phyloP scores from a whole-genome alignment of 352 stramenopile species.

The Phytophthora sp. region DNA sequence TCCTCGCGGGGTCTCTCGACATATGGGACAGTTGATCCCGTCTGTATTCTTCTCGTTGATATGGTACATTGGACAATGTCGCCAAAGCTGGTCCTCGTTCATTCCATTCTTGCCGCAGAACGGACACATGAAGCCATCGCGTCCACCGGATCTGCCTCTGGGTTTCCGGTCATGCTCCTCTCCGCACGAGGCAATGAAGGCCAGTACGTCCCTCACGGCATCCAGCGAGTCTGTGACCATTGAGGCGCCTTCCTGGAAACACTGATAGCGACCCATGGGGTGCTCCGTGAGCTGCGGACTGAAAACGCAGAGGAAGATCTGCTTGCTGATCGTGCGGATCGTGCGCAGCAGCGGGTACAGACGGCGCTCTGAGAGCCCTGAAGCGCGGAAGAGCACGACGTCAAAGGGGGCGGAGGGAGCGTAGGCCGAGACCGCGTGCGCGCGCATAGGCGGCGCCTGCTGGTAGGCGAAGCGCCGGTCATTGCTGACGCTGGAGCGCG shows the following conservation, averaged over 20 bases:
- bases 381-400: constrained; percentile 68
- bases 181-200: constrained; percentile 65
- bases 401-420: constrained; percentile 52
- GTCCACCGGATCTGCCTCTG: constrained; percentile 29
- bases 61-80: constrained; percentile 83
- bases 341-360: constrained; percentile 63
- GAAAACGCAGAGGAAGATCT: constrained; percentile 89
- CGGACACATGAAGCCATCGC: constrained; percentile 62
- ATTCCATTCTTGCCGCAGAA: constrained; percentile 80
- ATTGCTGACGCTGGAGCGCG: constrained; percentile 29
- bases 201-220: constrained; percentile 66
- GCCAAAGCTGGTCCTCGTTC: constrained; percentile 84
- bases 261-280: constrained; percentile 73
- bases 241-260: constrained; percentile 77
- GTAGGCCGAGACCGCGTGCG: constrained; percentile 11
- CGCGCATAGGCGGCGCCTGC: constrained; percentile 16
- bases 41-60: constrained; percentile 88
- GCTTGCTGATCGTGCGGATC: constrained; percentile 74
- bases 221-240: constrained; percentile 84
- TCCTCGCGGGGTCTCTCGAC: constrained; percentile 60
- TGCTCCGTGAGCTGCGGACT: constrained; percentile 78
- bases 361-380: constrained; percentile 53
- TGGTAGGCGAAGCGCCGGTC: constrained; percentile 28
- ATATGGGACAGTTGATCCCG: constrained; percentile 77
- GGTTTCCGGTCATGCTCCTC: constrained; percentile 16